Base-by-base conservation (phyloP, 306 rosid genomes). In the Cajanus cajan region DNA sequence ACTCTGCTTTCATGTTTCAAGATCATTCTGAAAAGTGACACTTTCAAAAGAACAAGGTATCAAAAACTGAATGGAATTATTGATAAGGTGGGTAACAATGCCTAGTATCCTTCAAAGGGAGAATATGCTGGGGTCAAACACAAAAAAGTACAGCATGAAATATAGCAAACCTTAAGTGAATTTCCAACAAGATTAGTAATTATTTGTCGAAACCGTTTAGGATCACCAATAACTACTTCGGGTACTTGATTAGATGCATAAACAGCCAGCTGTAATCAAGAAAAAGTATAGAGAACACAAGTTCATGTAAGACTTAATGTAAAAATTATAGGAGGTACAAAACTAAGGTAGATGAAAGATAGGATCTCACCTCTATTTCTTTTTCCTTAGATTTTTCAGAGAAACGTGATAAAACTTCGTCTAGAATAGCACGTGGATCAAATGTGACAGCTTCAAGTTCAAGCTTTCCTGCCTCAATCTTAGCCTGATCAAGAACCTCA, bases 401-500 rank as follows among this genome's bases (percentile, higher is more conserved):
- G 85, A 87, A 89, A 79, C 82, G 89, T 6, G 97, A 88, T 31
- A 91, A 83, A 82, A 93, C 90, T 63, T 92, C 93, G 74, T 95
- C 97, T 37, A 95, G 94, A 79, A 88, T 89, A 50, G 83, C 87
- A 13, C 89, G 98, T 18, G 90, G 89, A 81, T 92, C 90, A 77
- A 95, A 88, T 63, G 91, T 90, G 39, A 92, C 94, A 65, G 90
- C 88, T 87, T 95, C 98, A 64, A 95, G 98, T 86, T 95, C 98
- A 73, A 95, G 97, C 82, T 91, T 93, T 28, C 92, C 91, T 16
- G 97, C 93, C 86, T 95, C 98, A 1, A 95, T 92, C 90, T 95
- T 95, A 45, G 98, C 98, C 78, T 90, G 98, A 82, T 95, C 97
- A 68, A 92, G 98, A 82, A 95, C 98, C 91, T 91, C 98, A 69